Evolutionary conservation across 2,329 filamentous ascomycete species (phyloP).

Genomic region (Fusarium sp.): DNA sequence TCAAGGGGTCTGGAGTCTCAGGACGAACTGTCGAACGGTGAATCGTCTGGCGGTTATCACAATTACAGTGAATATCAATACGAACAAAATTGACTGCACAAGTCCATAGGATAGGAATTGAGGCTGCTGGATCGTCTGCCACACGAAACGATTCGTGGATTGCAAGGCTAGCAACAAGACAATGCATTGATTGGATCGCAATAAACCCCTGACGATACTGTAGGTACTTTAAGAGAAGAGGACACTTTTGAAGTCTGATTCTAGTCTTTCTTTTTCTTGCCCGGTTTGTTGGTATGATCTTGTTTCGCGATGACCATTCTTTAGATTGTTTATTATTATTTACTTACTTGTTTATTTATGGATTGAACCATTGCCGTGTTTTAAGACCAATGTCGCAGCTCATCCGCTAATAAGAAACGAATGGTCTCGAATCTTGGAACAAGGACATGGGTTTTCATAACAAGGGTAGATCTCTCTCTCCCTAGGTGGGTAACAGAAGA

Average conservation of each 20-base stretch:
- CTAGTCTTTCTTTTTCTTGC: not conserved
- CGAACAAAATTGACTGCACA: not conserved
- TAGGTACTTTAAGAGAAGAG: constrained; percentile 4
- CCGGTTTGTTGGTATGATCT: not conserved
- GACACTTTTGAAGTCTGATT: not conserved
- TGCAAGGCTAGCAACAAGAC: constrained; percentile 23
- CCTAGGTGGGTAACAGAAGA: too few relatives aligned
- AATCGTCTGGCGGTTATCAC: constrained; percentile 14
- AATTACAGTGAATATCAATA: constrained; percentile 8
- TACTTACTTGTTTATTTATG: not conserved
- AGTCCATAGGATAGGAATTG: constrained; percentile 33
- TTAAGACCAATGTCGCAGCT: constrained; percentile 38
- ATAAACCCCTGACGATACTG: constrained; percentile 24
- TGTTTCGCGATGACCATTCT: not conserved
- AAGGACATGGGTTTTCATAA: not conserved
- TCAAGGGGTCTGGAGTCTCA: not conserved
- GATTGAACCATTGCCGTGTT: constrained; percentile 33
- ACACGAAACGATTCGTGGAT: constrained; percentile 39
- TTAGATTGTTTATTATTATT: not conserved
- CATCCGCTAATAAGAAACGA: constrained; percentile 29
- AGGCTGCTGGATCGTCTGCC: constrained; percentile 37
- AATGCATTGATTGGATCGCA: constrained; percentile 34
- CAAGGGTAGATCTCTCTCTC: constrained; percentile 3
- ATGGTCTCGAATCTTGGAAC: constrained; percentile 9
- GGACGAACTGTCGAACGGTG: not conserved